Percentiles rank a stretch among this genome's conserved stretches.
phyloP scores from a whole-genome alignment of 345 rosid genomes.

The Rubroshorea leprosula region DNA sequence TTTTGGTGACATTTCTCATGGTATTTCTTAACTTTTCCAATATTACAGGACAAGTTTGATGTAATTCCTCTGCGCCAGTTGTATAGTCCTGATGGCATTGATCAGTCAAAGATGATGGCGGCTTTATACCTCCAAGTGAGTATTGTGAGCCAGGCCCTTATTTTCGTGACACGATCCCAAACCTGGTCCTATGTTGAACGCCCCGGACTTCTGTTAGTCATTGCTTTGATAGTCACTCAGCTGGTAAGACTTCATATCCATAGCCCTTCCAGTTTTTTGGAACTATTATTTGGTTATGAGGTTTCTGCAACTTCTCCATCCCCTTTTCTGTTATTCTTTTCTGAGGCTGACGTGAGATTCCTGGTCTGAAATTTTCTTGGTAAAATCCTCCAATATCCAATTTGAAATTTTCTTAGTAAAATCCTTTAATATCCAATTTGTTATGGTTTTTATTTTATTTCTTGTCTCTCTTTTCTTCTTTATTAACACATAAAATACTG shows the following conservation, averaged over 20 bases:
- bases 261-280: neutral
- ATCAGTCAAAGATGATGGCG: constrained; percentile 75
- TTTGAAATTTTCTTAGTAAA: too few relatives aligned
- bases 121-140: constrained; percentile 88
- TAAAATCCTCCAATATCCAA: too few relatives aligned
- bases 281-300: neutral
- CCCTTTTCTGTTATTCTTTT: too few relatives aligned
- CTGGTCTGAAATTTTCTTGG: too few relatives aligned
- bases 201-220: constrained; percentile 59
- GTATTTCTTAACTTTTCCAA: constrained; percentile 8
- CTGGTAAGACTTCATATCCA: constrained; percentile 46
- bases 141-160: constrained; percentile 81
- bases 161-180: constrained; percentile 83
- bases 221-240: constrained; percentile 66
- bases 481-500: neutral
- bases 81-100: constrained; percentile 7
- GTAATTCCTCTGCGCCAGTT: constrained; percentile 44
- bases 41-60: constrained; percentile 47
- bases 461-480: too few relatives aligned
- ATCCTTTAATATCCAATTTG: too few relatives aligned
- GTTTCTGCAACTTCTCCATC: neutral
- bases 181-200: constrained; percentile 81
- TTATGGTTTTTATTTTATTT: too few relatives aligned
- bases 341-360: too few relatives aligned
- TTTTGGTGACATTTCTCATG: constrained; percentile 1